Percentiles rank a stretch among this genome's conserved stretches.
phyloP scores from a whole-genome alignment of 306 rosid species.

The Prunus padus region DNA sequence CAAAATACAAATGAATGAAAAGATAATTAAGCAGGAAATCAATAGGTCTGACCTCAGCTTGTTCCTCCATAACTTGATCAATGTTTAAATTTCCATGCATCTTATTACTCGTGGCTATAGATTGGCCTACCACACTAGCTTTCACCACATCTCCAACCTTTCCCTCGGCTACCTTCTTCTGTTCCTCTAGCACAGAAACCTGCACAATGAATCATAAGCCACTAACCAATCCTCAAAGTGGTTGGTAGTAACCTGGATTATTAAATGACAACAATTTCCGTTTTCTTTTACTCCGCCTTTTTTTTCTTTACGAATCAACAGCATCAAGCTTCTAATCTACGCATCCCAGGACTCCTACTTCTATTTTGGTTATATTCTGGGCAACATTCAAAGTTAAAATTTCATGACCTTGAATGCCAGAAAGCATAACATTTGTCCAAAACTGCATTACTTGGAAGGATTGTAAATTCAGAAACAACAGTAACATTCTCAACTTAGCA shows the following conservation, averaged over 20 bases:
- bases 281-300: no score
- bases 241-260: neutral
- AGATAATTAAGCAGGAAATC: neutral
- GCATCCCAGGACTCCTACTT: neutral
- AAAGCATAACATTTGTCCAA: neutral
- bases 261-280: neutral
- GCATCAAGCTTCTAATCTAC: neutral
- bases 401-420: neutral
- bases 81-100: slow-evolving; percentile 35
- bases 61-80: slow-evolving; percentile 47
- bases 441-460: neutral
- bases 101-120: slow-evolving; percentile 27
- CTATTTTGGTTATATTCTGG: neutral
- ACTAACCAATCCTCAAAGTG: slow-evolving; percentile 10
- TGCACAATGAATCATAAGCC: slow-evolving; percentile 32
- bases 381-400: neutral
- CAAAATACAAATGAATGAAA: neutral
- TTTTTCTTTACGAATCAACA: neutral
- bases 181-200: slow-evolving; percentile 82
- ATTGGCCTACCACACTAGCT: slow-evolving; percentile 31
- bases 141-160: slow-evolving; percentile 41
- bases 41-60: slow-evolving; percentile 41
- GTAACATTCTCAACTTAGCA: neutral
- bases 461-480: neutral
- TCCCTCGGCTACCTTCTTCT: slow-evolving; percentile 45